A percentile compares a stretch with the other conserved stretches of the same genome.
Evolutionary conservation across 768 basidiomycete genomes (phyloP).

Genomic region (Saitozyma podzolica): DNA sequence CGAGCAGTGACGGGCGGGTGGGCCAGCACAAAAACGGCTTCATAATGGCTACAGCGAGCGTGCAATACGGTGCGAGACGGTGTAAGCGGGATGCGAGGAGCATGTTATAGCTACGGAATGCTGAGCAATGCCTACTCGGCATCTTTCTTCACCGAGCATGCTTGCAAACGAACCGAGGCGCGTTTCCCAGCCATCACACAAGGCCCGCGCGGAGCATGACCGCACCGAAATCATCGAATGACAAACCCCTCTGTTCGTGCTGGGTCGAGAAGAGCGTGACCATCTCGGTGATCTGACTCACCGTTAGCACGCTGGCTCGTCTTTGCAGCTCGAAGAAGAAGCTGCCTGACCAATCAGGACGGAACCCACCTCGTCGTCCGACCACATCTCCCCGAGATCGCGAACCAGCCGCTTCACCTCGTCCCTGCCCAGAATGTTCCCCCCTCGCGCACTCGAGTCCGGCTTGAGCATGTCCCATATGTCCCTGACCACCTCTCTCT

Average conservation of each 20-base stretch:
- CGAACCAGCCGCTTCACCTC: slow-evolving; percentile 46
- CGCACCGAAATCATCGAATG: slow-evolving; percentile 48
- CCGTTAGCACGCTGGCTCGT: background rate
- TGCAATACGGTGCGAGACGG: too few relatives aligned
- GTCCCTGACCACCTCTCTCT: slow-evolving; percentile 43
- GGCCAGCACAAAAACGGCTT: too few relatives aligned
- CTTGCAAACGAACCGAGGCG: too few relatives aligned
- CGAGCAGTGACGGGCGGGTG: too few relatives aligned
- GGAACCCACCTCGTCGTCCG: slow-evolving; percentile 47
- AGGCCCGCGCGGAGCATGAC: slow-evolving; percentile 46
- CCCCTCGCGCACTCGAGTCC: slow-evolving; percentile 1
- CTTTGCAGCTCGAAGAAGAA: too few relatives aligned
- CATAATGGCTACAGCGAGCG: too few relatives aligned
- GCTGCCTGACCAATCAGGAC: too few relatives aligned
- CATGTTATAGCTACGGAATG: too few relatives aligned
- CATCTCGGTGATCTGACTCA: slow-evolving; percentile 47
- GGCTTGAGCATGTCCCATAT: slow-evolving; percentile 49
- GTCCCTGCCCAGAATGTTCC: slow-evolving; percentile 34
- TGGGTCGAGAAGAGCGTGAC: slow-evolving; percentile 50
- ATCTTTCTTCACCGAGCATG: too few relatives aligned
- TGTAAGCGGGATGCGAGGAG: too few relatives aligned
- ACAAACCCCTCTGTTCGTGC: slow-evolving; percentile 44
- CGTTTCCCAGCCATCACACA: slow-evolving; percentile 13
- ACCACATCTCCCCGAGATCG: slow-evolving; percentile 48
- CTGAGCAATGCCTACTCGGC: too few relatives aligned